Base-by-base conservation (phyloP, 1,284 basidiomycete genomes). In the Boletus smithii region DNA sequence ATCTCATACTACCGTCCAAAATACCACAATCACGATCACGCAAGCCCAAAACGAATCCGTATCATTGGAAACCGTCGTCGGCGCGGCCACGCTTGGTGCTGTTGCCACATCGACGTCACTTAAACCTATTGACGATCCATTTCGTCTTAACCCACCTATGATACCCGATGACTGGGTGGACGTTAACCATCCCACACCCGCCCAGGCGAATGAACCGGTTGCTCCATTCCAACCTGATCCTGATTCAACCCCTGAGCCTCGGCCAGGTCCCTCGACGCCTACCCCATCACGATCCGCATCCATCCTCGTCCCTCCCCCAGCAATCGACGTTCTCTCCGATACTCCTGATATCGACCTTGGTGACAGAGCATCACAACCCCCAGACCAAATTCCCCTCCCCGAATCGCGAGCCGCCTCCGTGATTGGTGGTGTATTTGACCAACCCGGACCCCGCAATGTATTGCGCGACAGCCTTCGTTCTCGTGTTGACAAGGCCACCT, bases 91-190 rank as follows among this genome's bases (percentile, higher is more conserved):
- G 23, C 8, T 44, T 14, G 42, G 30, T 34, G 36, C 33, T n/a
- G 5, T 40, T 22, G 30, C 44, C 4, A 11, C 43, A 18, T 48
- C 50, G 9, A 35, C 22, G 9, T 42, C 39, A 18, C 22, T 44
- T 20, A 50, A 48, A 17, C 38, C 33, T 5, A 18, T 51, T 3
- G 46, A 54, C 9, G 59, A 60, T 13, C 40, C 44, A 43, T 62
- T 54, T 10, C 48, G 44, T 41, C 48, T 42, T 32, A 46, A 53
- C 11, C 51, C 53, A 22, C 57, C 49, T 23, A 45, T 24, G 16
- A 56, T 62, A 53, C 53, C 60, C 9, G 63, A 68, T 33, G 66
- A 65, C 22, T 68, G 66, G 64, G 57, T 67, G 8, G 53, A 66
- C 34, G 26, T 68, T 18, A 36, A 48, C 5, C 49, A 27, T 14